phyloP scores from a whole-genome alignment of 768 basidiomycete genomes.

The Psilocybe sp. region DNA sequence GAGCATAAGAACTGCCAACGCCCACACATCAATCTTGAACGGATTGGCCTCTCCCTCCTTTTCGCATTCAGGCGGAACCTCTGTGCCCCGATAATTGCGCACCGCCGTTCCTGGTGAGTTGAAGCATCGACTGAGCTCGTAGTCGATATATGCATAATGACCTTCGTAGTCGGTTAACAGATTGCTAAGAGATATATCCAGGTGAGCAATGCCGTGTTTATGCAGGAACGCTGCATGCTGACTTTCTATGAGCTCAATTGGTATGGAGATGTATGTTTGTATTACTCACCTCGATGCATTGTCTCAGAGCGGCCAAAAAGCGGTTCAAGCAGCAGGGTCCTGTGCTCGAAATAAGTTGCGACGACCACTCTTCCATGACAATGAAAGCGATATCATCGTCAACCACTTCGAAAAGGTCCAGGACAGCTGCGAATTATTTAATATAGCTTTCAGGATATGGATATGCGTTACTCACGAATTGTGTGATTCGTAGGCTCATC shows the following conservation, averaged over 20 bases:
- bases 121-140: constrained; percentile 61
- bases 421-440: constrained; percentile 44
- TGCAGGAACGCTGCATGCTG: constrained; percentile 77
- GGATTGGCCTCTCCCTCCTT: constrained; percentile 47
- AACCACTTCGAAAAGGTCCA: constrained; percentile 56
- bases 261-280: not conserved
- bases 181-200: constrained; percentile 72
- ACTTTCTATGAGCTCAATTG: not conserved
- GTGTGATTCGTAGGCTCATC: constrained; percentile 70
- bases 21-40: constrained; percentile 76
- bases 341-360: constrained; percentile 50
- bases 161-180: constrained; percentile 64
- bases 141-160: constrained; percentile 73
- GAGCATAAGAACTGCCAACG: constrained; percentile 61
- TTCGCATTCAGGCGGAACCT: constrained; percentile 71
- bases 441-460: not conserved
- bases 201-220: constrained; percentile 57
- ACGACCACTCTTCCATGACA: constrained; percentile 81
- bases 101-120: constrained; percentile 34
- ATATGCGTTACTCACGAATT: constrained; percentile 53
- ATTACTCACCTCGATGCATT: constrained; percentile 61
- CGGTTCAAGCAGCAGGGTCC: constrained; percentile 47
- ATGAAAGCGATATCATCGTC: constrained; percentile 59
- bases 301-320: constrained; percentile 57
- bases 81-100: constrained; percentile 51